Base-by-base conservation (phyloP, 1,139 yeast species). In the Meyerozyma sp. region DNA sequence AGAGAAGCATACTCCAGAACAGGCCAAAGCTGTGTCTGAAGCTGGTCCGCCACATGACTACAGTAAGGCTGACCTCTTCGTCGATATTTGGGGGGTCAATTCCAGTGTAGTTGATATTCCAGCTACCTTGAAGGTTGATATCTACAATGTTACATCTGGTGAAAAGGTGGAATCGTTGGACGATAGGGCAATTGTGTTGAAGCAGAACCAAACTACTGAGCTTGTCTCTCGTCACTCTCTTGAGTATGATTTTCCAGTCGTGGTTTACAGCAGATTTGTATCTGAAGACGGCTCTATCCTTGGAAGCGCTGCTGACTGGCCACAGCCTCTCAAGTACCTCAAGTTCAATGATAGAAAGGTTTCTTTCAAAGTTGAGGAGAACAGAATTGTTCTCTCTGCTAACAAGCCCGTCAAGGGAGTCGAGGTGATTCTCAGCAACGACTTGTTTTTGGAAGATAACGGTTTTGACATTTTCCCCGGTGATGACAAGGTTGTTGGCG, bases 261-360 rank as follows among this genome's bases (percentile, higher is more conserved):
- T 59, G 4, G 57, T 61, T 9, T 53, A 55, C 45, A 45, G 54
- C 43, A 42, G 60, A 36, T 44, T 58, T 39, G 48, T 55, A 4
- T 36, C 44, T 28, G 45, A 48, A 26, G 39, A 52, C 10, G 56
- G 54, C 8, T 27, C 46, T 6, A 47, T 60, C 7, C 43, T 71
- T 20, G 63, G 71, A 6, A 53, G 66, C 42, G 65, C 70, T 8
- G 61, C 65, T 10, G 78, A 74, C 49, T 76, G 81, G 81, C 81
- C 81, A 3, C 79, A 77, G 51, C 81, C 81, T 9, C 57, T 77
- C 47, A 76, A 76, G 51, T 63, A 70, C 47, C 55, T 71, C 35
- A 54, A 58, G 35, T 63, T 45, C 9, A 40, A 44, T 8, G 40
- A 13, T 5, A 14, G 44, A 32, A 20, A 39, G 14, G 40, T 43